Percentiles rank a stretch among this genome's conserved stretches.
These are phyloP conservation scores for Trichophyton simii DNA, from an alignment of 2,329 filamentous ascomycete species.

Conservation along the genomic window DNA sequence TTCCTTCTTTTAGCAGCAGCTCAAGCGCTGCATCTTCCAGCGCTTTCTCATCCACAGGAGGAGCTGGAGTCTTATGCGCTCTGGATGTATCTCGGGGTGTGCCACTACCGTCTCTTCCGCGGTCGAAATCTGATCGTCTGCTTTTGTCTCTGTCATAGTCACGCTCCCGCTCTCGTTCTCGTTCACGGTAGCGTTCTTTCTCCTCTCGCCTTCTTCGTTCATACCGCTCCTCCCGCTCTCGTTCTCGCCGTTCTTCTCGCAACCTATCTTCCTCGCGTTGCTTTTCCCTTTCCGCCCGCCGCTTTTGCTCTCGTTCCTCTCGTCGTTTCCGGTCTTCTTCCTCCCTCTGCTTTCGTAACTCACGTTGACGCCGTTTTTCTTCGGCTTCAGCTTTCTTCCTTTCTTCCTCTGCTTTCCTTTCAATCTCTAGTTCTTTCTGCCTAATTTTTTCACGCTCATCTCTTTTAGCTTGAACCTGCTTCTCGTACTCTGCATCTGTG, in stretches of 20 bases:
- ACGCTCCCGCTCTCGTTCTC: conserved; percentile 24
- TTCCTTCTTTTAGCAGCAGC: conserved; percentile 42
- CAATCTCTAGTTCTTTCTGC: conserved; percentile 37
- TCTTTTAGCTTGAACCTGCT: conserved; percentile 41
- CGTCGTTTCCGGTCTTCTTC: conserved; percentile 38
- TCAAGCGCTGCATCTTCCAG: conserved; percentile 45
- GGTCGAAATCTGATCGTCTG: conserved; percentile 14
- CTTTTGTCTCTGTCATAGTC: conserved; percentile 17
- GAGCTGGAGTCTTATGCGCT: conserved; percentile 1
- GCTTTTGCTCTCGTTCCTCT: conserved; percentile 38
- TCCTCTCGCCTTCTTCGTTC: conserved; percentile 34
- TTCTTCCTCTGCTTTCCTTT: conserved; percentile 41
- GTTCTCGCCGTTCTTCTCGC: conserved; percentile 41
- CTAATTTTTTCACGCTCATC: conserved; percentile 39
- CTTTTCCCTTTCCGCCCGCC: conserved; percentile 39
- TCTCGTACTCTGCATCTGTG: conserved; percentile 48
- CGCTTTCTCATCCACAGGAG: conserved; percentile 40
- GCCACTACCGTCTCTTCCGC: background rate
- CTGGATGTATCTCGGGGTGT: background rate
- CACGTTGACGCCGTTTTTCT: conserved; percentile 32
- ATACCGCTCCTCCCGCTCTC: conserved; percentile 37
- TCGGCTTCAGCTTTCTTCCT: conserved; percentile 32
- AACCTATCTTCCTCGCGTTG: conserved; percentile 42
- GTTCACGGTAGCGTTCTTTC: conserved; percentile 34
- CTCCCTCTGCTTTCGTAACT: conserved; percentile 33